Percentiles rank a stretch among this genome's conserved stretches.
Evolutionary conservation across 495 filamentous ascomycete species (phyloP).

Genomic region (Aspergillus panamensis): DNA sequence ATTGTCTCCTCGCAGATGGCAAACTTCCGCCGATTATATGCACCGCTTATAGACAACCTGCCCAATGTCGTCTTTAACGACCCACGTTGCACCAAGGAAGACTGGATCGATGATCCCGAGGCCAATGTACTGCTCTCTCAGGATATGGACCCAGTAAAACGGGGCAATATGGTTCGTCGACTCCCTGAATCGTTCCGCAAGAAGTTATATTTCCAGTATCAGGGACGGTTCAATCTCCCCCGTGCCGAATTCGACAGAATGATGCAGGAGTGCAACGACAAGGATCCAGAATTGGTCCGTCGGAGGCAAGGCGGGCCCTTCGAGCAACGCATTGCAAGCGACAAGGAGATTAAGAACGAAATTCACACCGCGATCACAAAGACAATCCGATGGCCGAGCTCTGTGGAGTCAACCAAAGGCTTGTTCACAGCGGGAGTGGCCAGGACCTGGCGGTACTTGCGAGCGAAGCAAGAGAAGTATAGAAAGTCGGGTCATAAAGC

Average conservation of each 20-base stretch:
- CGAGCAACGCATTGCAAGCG: conserved; percentile 76
- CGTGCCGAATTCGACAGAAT: conserved; percentile 79
- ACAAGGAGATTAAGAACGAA: conserved; percentile 60
- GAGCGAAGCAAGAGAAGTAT: conserved; percentile 77
- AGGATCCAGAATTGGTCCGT: conserved; percentile 64
- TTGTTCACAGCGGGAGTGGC: conserved; percentile 68
- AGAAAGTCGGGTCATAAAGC: conserved; percentile 32
- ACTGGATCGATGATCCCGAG: conserved; percentile 65
- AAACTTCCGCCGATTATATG: conserved; percentile 87
- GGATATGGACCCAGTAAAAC: conserved; percentile 85
- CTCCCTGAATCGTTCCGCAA: conserved; percentile 83
- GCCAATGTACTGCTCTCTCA: conserved; percentile 63
- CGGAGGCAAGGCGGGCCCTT: conserved; percentile 77
- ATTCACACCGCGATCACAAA: conserved; percentile 72
- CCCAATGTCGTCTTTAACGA: conserved; percentile 85
- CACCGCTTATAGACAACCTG: conserved; percentile 80
- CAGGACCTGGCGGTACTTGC: conserved; percentile 68
- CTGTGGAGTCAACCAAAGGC: conserved; percentile 78
- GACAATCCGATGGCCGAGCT: conserved; percentile 88
- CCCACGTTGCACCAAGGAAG: conserved; percentile 51
- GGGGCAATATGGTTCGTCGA: conserved; percentile 93
- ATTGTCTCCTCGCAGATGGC: conserved; percentile 88
- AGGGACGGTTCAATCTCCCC: conserved; percentile 83
- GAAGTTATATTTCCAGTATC: conserved; percentile 90
- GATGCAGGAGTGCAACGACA: conserved; percentile 64